These are phyloP conservation scores for Williopsis jadinii DNA, from an alignment of 1,139 yeast genomes.

Conservation along the genomic window DNA sequence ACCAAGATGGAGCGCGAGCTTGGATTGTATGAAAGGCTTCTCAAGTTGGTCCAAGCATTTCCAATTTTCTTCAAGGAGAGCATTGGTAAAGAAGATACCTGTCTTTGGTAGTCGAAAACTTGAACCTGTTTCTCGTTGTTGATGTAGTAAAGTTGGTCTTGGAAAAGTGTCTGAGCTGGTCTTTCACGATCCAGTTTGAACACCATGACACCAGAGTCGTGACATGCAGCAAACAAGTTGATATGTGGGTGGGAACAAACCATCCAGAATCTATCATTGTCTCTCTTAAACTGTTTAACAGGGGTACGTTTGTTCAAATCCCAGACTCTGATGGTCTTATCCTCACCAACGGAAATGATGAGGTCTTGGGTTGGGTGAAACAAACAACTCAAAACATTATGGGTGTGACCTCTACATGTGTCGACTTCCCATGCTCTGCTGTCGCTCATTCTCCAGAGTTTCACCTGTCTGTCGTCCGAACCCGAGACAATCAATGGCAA, in stretches of 20 bases:
- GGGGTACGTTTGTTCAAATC: constrained; percentile 91
- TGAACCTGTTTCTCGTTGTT: constrained; percentile 86
- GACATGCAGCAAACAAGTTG: constrained; percentile 93
- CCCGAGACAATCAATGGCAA: constrained; percentile 92
- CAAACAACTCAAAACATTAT: constrained; percentile 80
- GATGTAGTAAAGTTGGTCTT: constrained; percentile 63
- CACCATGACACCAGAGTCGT: constrained; percentile 96
- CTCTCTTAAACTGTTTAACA: constrained; percentile 91
- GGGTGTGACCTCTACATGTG: constrained; percentile 95
- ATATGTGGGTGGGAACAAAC: constrained; percentile 83
- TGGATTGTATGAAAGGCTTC: constrained; percentile 85
- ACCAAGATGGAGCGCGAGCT: constrained; percentile 83
- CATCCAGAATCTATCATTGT: constrained; percentile 92
- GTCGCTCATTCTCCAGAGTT: constrained; percentile 97
- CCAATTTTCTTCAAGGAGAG: constrained; percentile 81
- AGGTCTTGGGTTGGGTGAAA: constrained; percentile 94
- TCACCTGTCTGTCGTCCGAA: constrained; percentile 93
- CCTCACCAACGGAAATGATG: constrained; percentile 91
- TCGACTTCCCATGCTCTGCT: constrained; percentile 99
- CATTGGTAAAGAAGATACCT: constrained; percentile 67
- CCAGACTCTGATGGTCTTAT: constrained; percentile 97
- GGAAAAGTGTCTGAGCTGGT: constrained; percentile 77
- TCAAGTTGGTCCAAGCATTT: constrained; percentile 78
- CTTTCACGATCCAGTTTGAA: constrained; percentile 97
- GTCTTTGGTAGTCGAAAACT: constrained; percentile 56